Percentiles rank a stretch among this genome's conserved stretches.
These are phyloP conservation scores for Dacryopinax spathularia DNA, from an alignment of 768 basidiomycete species.

Conservation along the genomic window DNA sequence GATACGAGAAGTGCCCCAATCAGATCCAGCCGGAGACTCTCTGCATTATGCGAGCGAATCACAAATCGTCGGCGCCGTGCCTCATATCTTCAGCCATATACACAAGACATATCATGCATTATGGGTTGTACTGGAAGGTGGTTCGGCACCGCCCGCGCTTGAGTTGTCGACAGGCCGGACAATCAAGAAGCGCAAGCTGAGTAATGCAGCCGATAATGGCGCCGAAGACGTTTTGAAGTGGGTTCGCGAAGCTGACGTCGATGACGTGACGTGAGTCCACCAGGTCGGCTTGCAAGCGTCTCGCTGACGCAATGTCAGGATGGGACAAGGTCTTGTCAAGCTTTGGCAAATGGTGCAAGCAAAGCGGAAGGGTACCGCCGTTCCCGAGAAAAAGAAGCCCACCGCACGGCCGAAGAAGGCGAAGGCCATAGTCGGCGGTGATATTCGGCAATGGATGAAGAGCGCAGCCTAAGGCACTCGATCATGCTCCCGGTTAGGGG, in stretches of 20 bases:
- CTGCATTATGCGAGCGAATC: constrained; percentile 22
- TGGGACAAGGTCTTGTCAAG: constrained; percentile 2
- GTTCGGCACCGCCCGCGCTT: constrained; percentile 15
- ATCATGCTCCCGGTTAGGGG: neutral
- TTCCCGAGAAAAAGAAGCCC: neutral
- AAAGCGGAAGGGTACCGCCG: neutral
- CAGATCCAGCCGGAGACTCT: constrained; percentile 28
- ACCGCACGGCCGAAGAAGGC: neutral
- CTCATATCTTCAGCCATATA: constrained; percentile 84
- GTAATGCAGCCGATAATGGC: constrained; percentile 6
- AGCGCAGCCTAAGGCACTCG: neutral
- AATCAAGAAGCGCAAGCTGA: constrained; percentile 5
- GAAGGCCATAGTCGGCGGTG: neutral
- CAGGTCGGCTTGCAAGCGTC: neutral
- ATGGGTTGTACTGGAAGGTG: constrained; percentile 55
- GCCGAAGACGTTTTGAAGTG: constrained; percentile 28
- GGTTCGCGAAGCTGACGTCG: constrained; percentile 41
- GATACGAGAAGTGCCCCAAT: constrained; percentile 20
- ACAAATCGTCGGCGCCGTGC: constrained; percentile 44
- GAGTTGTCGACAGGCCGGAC: neutral
- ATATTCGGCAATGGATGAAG: constrained; percentile 1
- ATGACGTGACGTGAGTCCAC: constrained; percentile 43
- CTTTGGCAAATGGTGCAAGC: neutral
- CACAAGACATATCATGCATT: constrained; percentile 56
- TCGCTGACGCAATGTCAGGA: neutral